phyloP scores from a whole-genome alignment of 2,329 filamentous ascomycete genomes.

The Fusarium piperis region DNA sequence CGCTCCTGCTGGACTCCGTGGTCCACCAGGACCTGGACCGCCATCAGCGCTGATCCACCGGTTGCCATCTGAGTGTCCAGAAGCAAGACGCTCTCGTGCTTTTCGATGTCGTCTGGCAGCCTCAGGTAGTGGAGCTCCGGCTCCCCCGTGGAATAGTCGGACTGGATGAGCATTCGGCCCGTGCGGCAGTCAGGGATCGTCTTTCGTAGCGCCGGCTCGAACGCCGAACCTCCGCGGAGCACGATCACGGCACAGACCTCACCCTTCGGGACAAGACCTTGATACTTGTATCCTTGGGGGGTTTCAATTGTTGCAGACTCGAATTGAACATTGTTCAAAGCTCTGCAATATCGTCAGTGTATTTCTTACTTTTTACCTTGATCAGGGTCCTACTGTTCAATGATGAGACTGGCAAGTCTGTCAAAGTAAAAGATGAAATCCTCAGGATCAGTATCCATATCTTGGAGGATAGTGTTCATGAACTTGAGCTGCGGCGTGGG shows the following conservation, averaged over 20 bases:
- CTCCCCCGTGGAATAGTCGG: conserved; percentile 84
- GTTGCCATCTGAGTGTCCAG: conserved; percentile 95
- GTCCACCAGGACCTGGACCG: conserved; percentile 93
- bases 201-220: conserved; percentile 87
- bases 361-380: background rate
- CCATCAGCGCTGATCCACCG: conserved; percentile 88
- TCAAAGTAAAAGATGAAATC: conserved; percentile 99
- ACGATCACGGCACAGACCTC: conserved; percentile 88
- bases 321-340: conserved; percentile 81
- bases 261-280: conserved; percentile 75
- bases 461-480: conserved; percentile 91
- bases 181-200: conserved; percentile 94
- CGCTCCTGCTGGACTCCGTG: conserved; percentile 86
- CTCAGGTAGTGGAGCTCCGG: conserved; percentile 92
- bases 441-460: conserved; percentile 80
- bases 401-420: conserved; percentile 81
- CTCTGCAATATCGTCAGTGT: conserved; percentile 56
- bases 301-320: conserved; percentile 72
- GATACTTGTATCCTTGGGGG: conserved; percentile 74
- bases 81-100: conserved; percentile 83
- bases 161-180: conserved; percentile 90
- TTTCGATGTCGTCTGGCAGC: conserved; percentile 76
- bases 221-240: conserved; percentile 85
- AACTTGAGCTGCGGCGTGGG: conserved; percentile 83
- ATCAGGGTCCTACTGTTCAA: conserved; percentile 70